Evolutionary conservation across 345 rosid species (phyloP), one percentile per base, ranked within the genome.

Genomic region (Eutrema japonicum): DNA sequence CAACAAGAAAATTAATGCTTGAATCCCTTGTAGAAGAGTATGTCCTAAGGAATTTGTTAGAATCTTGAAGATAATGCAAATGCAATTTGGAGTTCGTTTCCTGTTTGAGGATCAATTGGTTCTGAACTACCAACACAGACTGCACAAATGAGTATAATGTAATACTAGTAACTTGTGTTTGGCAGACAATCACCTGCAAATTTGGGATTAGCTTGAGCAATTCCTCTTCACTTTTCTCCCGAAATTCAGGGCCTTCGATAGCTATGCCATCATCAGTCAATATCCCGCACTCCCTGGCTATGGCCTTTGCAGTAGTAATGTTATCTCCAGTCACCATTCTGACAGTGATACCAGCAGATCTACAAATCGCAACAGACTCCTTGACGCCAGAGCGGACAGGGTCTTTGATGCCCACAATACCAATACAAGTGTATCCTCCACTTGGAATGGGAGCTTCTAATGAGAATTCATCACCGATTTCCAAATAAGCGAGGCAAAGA

Each of bases 281-380:
- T 76, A 91, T 94, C 57, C 95, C 96, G 14, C 95, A 89, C 79
- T 91, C 96, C 6, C 88, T 79, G 16, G 98, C 96, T 82, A 94
- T 91, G 45, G 98, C 98, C 81, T 83, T 94, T 8, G 96, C 98
- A 9, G 96, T 94, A 76, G 83, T 82, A 58, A 89, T 82, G 79
- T 91, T 91, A 79, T 91, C 98, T 46, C 98, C 97, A 0, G 96
- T 94, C 47, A 94, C 89, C 96, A 94, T 94, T 71, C 92, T 83
- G 53, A 94, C 91, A 43, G 68, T 75, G 46, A 91, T 86, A 66
- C 98, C 98, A 68, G 97, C 98, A 60, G 89, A 45, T 80, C 81
- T 88, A 76, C 97, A 91, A 66, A 82, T 85, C 48, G 90, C 88
- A 53, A 94, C 98, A 53, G 96, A 93, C 78, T 85, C 87, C 77